Evolutionary conservation across 129 eudicot species (phyloP).

Genomic region (Ambrosia trifida): DNA sequence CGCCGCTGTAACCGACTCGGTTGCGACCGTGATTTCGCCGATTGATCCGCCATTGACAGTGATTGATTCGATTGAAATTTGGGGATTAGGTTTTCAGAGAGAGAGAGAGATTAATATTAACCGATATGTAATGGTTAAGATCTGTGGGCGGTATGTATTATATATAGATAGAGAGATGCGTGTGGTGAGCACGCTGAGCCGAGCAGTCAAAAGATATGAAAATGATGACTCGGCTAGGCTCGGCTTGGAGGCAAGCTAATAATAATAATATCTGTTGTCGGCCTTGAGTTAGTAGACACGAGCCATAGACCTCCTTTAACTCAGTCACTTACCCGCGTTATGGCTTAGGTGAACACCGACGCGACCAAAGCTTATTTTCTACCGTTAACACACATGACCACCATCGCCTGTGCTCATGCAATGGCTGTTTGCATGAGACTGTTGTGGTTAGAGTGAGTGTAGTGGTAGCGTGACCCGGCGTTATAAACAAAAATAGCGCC

Average conservation of each 20-base stretch:
- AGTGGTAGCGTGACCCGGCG: too few relatives aligned
- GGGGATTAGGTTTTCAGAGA: conserved; percentile 16
- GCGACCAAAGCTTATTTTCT: too few relatives aligned
- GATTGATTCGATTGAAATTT: conserved; percentile 27
- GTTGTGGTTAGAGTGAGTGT: too few relatives aligned
- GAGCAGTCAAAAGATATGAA: conserved; percentile 8
- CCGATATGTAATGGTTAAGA: conserved; percentile 20
- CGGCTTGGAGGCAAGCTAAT: background rate
- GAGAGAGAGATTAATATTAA: background rate
- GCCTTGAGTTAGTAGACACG: too few relatives aligned
- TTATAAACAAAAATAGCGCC: too few relatives aligned
- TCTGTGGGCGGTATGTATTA: conserved; percentile 24
- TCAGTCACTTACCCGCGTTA: too few relatives aligned
- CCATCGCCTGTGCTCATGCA: too few relatives aligned
- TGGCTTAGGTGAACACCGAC: too few relatives aligned
- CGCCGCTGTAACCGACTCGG: conserved; percentile 66
- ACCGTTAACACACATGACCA: too few relatives aligned
- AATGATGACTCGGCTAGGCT: conserved; percentile 11
- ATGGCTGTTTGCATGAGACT: too few relatives aligned
- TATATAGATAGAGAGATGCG: conserved; percentile 30
- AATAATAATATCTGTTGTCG: too few relatives aligned
- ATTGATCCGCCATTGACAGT: conserved; percentile 43
- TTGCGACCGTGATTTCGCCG: conserved; percentile 35
- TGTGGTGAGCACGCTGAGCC: conserved; percentile 49
- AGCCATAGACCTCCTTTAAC: too few relatives aligned